Evolutionary conservation across 352 stramenopile species (phyloP).

Genomic region (Phytophthora hybrid): DNA sequence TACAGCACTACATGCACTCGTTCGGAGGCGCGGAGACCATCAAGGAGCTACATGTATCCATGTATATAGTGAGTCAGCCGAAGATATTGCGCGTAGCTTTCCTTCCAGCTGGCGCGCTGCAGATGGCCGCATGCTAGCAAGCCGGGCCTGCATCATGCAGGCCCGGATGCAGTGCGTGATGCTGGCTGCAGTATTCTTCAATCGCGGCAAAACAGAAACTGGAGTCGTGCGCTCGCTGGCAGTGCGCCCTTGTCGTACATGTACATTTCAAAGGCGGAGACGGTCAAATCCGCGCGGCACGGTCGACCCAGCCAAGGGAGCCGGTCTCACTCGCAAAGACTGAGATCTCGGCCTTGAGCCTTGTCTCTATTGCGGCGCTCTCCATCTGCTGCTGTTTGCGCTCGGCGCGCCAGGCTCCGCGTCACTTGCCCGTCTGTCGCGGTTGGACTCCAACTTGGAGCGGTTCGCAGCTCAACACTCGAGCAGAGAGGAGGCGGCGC

Average conservation of each 20-base stretch:
- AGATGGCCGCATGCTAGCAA: conserved; percentile 4
- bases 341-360: conserved; percentile 19
- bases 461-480: conserved; percentile 23
- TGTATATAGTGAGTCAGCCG: neutral
- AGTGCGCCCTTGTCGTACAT: conserved; percentile 19
- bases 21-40: neutral
- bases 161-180: too few species aligned
- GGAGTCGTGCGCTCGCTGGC: conserved; percentile 10
- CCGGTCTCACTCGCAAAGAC: conserved; percentile 28
- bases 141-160: too few species aligned
- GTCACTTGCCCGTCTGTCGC: conserved; percentile 23
- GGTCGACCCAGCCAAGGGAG: conserved; percentile 23
- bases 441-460: too few species aligned
- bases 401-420: conserved; percentile 1
- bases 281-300: conserved; percentile 30
- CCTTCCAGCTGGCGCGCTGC: conserved; percentile 1
- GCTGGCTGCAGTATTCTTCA: conserved; percentile 28
- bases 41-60: neutral
- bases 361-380: conserved; percentile 17
- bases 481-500: conserved; percentile 16
- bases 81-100: too few species aligned
- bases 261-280: conserved; percentile 6
- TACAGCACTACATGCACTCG: too few species aligned
- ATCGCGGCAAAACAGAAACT: conserved; percentile 26
- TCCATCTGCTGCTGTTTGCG: conserved; percentile 39